Evolutionary conservation across 2,329 filamentous ascomycete species (phyloP).

Genomic region (Tolypocladium inflatum): DNA sequence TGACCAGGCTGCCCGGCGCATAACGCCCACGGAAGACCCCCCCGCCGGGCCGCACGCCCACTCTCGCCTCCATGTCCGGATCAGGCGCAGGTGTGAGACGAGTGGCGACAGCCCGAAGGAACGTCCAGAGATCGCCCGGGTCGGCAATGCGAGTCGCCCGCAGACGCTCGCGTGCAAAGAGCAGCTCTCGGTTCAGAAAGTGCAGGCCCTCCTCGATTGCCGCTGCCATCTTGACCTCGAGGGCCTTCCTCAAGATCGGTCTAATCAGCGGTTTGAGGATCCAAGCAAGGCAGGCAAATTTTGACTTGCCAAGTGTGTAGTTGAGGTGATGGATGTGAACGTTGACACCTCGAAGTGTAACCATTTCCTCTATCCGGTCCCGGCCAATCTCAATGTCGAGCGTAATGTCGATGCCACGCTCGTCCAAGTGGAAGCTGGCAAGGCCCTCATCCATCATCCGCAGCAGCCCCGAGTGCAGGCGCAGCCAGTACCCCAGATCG

Average conservation of each 20-base stretch:
- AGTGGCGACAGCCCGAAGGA: constrained; percentile 73
- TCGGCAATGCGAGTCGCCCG: constrained; percentile 75
- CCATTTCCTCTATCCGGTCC: constrained; percentile 69
- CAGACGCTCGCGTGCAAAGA: constrained; percentile 79
- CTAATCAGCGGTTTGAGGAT: constrained; percentile 75
- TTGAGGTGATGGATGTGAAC: constrained; percentile 82
- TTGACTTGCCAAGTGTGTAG: constrained; percentile 66
- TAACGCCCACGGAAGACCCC: constrained; percentile 75
- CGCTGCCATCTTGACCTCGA: constrained; percentile 69
- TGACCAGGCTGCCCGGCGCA: constrained; percentile 80
- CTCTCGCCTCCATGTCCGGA: constrained; percentile 63
- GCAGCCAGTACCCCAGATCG: constrained; percentile 84
- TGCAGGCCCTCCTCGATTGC: constrained; percentile 62
- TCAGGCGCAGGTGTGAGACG: constrained; percentile 63
- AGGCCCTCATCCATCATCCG: constrained; percentile 75
- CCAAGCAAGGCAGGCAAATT: constrained; percentile 71
- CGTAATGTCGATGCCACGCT: constrained; percentile 77
- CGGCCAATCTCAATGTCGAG: constrained; percentile 77
- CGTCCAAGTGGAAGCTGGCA: constrained; percentile 75
- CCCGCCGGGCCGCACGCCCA: constrained; percentile 53
- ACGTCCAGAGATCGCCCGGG: constrained; percentile 71
- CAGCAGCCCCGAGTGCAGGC: constrained; percentile 65
- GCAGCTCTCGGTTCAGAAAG: constrained; percentile 70
- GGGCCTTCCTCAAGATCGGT: constrained; percentile 66
- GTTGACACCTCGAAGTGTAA: constrained; percentile 64